Percentiles rank a stretch among this genome's conserved stretches.
Evolutionary conservation across 2,329 filamentous ascomycete genomes (phyloP).

Genomic region (Fusarium irregulare): DNA sequence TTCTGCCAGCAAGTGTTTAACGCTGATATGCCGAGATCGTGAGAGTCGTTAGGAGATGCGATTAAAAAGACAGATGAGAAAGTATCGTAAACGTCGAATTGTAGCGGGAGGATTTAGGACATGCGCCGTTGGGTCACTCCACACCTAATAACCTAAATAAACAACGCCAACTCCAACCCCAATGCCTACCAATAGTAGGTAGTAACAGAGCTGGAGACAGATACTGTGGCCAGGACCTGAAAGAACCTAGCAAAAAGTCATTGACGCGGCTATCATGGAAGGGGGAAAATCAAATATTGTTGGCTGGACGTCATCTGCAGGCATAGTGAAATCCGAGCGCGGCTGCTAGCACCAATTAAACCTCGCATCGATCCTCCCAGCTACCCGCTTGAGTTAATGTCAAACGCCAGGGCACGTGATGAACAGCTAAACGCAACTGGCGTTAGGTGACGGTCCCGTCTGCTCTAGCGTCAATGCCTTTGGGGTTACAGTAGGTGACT

Average conservation of each 20-base stretch:
- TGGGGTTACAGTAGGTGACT: constrained; percentile 11
- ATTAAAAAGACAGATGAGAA: constrained; percentile 22
- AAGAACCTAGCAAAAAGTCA: background rate
- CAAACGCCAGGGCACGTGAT: constrained; percentile 45
- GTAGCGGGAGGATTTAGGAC: constrained; percentile 2
- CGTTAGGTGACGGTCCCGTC: background rate
- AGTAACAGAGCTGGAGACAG: background rate
- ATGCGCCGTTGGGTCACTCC: background rate
- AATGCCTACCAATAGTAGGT: background rate
- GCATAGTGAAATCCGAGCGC: constrained; percentile 23
- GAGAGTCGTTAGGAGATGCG: background rate
- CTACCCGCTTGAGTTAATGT: background rate
- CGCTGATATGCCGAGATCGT: background rate
- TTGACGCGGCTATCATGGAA: constrained; percentile 7
- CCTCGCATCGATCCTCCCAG: constrained; percentile 5
- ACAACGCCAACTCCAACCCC: constrained; percentile 4
- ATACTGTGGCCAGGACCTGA: background rate
- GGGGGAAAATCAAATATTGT: constrained; percentile 2
- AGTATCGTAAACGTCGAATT: constrained; percentile 13
- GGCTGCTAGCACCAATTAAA: constrained; percentile 31
- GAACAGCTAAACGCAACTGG: background rate
- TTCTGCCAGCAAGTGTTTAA: background rate
- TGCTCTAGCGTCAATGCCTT: constrained; percentile 6
- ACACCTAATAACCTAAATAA: background rate
- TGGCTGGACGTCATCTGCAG: constrained; percentile 28